phyloP scores from a whole-genome alignment of 2,329 filamentous ascomycete genomes.

The Aspergillus pseudotamarii region DNA sequence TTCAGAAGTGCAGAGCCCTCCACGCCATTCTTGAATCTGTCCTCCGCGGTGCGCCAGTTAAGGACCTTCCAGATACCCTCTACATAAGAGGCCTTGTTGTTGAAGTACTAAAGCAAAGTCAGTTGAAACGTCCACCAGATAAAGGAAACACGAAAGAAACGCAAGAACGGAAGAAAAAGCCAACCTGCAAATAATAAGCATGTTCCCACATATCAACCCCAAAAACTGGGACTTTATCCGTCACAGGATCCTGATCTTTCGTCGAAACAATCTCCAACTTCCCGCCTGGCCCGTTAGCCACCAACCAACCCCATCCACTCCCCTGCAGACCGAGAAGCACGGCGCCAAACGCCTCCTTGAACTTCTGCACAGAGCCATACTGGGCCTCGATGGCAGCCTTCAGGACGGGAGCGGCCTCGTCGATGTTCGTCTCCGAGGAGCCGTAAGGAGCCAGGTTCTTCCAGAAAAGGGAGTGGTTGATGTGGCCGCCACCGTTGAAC shows the following conservation, averaged over 20 bases:
- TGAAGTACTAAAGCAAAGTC: slow-evolving; percentile 68
- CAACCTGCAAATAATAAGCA: slow-evolving; percentile 81
- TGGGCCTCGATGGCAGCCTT: slow-evolving; percentile 62
- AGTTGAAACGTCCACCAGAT: not conserved
- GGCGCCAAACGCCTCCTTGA: slow-evolving; percentile 67
- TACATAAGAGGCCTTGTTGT: slow-evolving; percentile 92
- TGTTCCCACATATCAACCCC: slow-evolving; percentile 94
- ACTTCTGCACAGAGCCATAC: slow-evolving; percentile 70
- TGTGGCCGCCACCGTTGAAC: slow-evolving; percentile 89
- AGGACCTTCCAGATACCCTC: slow-evolving; percentile 87
- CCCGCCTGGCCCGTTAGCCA: slow-evolving; percentile 62
- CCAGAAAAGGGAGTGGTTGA: slow-evolving; percentile 95
- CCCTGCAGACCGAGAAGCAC: slow-evolving; percentile 74
- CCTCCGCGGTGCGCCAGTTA: slow-evolving; percentile 86
- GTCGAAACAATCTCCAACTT: slow-evolving; percentile 73
- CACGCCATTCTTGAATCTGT: slow-evolving; percentile 55
- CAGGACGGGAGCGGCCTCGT: slow-evolving; percentile 60
- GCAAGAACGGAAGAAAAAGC: slow-evolving; percentile 13
- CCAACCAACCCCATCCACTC: slow-evolving; percentile 86
- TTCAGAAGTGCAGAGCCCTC: slow-evolving; percentile 29
- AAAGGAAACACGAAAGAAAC: not conserved
- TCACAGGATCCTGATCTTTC: slow-evolving; percentile 83
- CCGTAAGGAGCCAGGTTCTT: slow-evolving; percentile 70
- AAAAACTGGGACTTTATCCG: slow-evolving; percentile 75
- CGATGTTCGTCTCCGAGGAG: slow-evolving; percentile 59